These are phyloP conservation scores for Kitagawia praeruptora DNA, from an alignment of 129 eudicot species.

Conservation along the genomic window DNA sequence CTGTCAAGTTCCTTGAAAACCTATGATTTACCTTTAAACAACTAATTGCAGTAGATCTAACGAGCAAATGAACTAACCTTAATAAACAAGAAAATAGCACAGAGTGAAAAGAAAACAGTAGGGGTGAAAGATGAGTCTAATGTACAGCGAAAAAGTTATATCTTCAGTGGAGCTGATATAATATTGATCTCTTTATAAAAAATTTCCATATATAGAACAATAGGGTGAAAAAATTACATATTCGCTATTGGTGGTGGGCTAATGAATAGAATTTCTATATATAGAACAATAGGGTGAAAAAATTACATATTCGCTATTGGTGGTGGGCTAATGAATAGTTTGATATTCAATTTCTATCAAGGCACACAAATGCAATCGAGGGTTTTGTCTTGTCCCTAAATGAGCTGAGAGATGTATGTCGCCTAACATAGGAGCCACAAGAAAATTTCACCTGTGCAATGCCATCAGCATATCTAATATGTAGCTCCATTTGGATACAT, in stretches of 20 bases:
- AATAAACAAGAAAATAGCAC: background rate
- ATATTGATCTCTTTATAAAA: background rate
- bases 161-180: background rate
- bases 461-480: background rate
- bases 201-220: background rate
- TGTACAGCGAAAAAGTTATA: background rate
- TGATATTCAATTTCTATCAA: background rate
- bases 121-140: background rate
- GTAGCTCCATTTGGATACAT: background rate
- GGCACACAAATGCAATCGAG: background rate
- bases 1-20: background rate
- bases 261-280: background rate
- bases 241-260: background rate
- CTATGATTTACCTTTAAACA: background rate
- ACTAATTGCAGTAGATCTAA: background rate
- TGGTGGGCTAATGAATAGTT: background rate
- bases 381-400: background rate
- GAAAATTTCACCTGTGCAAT: background rate
- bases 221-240: background rate
- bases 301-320: background rate
- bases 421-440: background rate
- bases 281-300: background rate
- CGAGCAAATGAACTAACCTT: background rate
- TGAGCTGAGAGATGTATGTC: background rate
- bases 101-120: background rate